phyloP scores from a whole-genome alignment of 192 early-diverging fungal species.

The Powellomyces hirtus region DNA sequence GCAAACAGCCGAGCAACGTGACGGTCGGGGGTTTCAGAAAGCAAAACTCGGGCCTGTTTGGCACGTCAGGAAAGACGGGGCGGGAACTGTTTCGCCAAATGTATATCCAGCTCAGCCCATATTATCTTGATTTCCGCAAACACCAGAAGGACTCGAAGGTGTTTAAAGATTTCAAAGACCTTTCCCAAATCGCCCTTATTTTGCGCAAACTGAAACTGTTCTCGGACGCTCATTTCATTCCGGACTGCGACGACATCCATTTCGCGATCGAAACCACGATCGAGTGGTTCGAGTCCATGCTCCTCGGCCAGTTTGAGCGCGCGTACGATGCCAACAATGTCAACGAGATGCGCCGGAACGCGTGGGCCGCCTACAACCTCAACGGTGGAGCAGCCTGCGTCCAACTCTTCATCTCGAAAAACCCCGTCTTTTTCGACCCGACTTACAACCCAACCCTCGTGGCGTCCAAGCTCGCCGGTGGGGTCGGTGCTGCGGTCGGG shows the following conservation, averaged over 20 bases:
- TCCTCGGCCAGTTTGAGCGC: conserved; percentile 73
- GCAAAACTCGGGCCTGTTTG: conserved; percentile 16
- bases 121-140: conserved; percentile 68
- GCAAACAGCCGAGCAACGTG: neutral
- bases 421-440: conserved; percentile 82
- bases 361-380: conserved; percentile 60
- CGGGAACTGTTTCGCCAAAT: conserved; percentile 65
- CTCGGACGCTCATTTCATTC: conserved; percentile 52
- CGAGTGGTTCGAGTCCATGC: conserved; percentile 76
- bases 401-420: conserved; percentile 79
- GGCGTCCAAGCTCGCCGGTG: conserved; percentile 36
- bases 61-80: conserved; percentile 50
- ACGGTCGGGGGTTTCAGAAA: conserved; percentile 12
- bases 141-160: conserved; percentile 66
- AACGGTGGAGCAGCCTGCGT: conserved; percentile 72
- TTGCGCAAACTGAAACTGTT: conserved; percentile 55
- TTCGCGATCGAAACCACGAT: conserved; percentile 61
- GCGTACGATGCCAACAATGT: conserved; percentile 68
- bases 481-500: conserved; percentile 33
- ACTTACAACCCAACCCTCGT: conserved; percentile 57
- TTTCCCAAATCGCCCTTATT: conserved; percentile 60
- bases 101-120: conserved; percentile 62
- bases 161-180: conserved; percentile 65
- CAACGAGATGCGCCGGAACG: conserved; percentile 69
- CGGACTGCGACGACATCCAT: conserved; percentile 60